Percentiles rank a stretch among this genome's conserved stretches.
phyloP scores from a whole-genome alignment of 805 yeast species.

The Groenewaldozyma tartarivorans region DNA sequence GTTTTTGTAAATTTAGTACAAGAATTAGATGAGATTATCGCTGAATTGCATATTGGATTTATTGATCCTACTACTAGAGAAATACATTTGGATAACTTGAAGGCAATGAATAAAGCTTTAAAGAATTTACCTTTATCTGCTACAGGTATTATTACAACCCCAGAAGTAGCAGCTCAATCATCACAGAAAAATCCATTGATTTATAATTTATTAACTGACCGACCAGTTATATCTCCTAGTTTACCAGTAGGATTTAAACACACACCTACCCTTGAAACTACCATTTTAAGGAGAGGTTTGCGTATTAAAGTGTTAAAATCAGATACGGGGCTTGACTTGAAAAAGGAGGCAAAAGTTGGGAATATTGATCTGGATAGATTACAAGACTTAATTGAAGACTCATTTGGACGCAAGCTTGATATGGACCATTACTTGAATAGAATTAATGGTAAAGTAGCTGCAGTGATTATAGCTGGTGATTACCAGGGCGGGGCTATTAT shows the following conservation, averaged over 20 bases:
- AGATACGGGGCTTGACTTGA: conserved; percentile 32
- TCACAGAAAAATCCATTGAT: conserved; percentile 69
- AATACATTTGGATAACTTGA: conserved; percentile 56
- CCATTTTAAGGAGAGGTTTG: conserved; percentile 71
- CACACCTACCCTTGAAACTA: conserved; percentile 61
- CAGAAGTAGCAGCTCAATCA: conserved; percentile 51
- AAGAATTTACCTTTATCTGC: conserved; percentile 43
- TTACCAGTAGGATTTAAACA: conserved; percentile 57
- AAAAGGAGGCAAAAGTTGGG: conserved; percentile 30
- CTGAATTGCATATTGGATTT: conserved; percentile 56
- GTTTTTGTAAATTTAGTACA: conserved; percentile 79
- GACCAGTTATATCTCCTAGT: conserved; percentile 85
- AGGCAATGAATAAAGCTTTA: conserved; percentile 53
- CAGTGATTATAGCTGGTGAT: conserved; percentile 79
- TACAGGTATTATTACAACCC: conserved; percentile 83
- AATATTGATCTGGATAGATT: conserved; percentile 48
- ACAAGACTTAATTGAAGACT: conserved; percentile 57
- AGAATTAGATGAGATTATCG: conserved; percentile 57
- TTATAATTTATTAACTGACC: conserved; percentile 82
- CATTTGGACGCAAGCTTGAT: conserved; percentile 66
- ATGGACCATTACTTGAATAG: conserved; percentile 57
- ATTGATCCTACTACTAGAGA: conserved; percentile 36
- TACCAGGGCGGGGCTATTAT: conserved; percentile 93
- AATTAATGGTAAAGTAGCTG: conserved; percentile 58
- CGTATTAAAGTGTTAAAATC: conserved; percentile 37